Base-by-base conservation (phyloP, 768 basidiomycete genomes). In the Podaxis sp. region DNA sequence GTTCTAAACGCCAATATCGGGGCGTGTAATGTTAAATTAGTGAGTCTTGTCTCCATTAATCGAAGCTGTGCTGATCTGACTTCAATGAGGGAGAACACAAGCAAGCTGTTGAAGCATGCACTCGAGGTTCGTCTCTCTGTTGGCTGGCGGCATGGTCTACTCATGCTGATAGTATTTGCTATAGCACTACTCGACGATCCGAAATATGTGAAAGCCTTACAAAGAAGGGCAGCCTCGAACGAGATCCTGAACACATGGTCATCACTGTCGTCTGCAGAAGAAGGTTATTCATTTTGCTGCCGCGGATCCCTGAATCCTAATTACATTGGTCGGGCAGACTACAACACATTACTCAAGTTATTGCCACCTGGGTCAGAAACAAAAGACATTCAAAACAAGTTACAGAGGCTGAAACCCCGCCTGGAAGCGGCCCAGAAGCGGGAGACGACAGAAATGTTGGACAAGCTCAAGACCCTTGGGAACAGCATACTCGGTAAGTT, bases 391-490 rank as follows among this genome's bases (percentile, higher is more conserved):
- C 78, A 79, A 49, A 76, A 76, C 40, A 78, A 84, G 12, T 77
- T 93, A 7, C 73, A 73, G 4, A 70, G 71, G 2, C 73, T 99
- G 17, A 88, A 89, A 61, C 86, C 87, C 53, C 85, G 89, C 8
- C 74, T 90, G 40, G 88, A 90, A 69, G 82, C 78, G 13, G 90
- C 91, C 15, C 92, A 95, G 76, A 91, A 94, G 74, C 80, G 77
- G 65, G 95, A 98, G 75, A 95, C 91, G 50, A 83, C 83, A 2
- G 96, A 99, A 76, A 97, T 98, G 93, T 62, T 98, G 70, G 86
- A 80, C 64, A 97, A 99, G 75, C 73, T 99, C 60, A 99, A 99
- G 72, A 91, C 89, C 4, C 74, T 99, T 7, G 96, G 96, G 1
- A 95, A 99, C 71, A 91, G 82, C 60, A 79, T 99, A 51, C 80